Conservation (phyloP, 1,139 yeast genomes). For the Zygosaccharomyces pseudobailii region DNA sequence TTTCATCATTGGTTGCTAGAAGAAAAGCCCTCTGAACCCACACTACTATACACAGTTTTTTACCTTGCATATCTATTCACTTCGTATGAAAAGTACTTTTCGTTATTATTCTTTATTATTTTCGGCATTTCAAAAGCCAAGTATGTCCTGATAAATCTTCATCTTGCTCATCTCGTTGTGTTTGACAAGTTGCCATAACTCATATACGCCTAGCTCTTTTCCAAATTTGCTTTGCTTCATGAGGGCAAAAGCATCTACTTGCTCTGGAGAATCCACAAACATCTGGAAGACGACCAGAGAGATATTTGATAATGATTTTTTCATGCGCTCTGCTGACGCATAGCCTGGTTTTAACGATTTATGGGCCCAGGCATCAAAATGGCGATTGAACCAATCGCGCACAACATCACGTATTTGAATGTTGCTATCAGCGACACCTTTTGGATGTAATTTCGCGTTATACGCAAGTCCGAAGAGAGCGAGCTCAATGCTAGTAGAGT, state of each 20-base stretch:
- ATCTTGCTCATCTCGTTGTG: slow-evolving; percentile 6
- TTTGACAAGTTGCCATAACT: slow-evolving; percentile 18
- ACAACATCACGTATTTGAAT: slow-evolving; percentile 31
- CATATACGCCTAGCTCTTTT: slow-evolving; percentile 10
- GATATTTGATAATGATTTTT: slow-evolving; percentile 41
- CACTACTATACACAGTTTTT: neutral
- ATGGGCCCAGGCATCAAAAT: slow-evolving; percentile 48
- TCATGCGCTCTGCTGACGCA: slow-evolving; percentile 37
- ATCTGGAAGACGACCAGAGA: slow-evolving; percentile 42
- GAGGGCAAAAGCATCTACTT: slow-evolving; percentile 34
- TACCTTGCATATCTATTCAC: neutral
- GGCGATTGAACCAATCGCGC: slow-evolving; percentile 53
- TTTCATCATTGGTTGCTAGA: neutral
- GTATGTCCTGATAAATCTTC: slow-evolving; percentile 14
- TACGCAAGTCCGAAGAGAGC: slow-evolving; percentile 49
- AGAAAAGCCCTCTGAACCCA: neutral
- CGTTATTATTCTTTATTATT: neutral
- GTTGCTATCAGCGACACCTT: slow-evolving; percentile 3
- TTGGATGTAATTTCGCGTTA: slow-evolving; percentile 19
- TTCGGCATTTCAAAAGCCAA: slow-evolving; percentile 10
- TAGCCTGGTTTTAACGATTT: slow-evolving; percentile 45
- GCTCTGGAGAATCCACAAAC: slow-evolving; percentile 37
- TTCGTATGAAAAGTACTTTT: neutral
- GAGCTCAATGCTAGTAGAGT: slow-evolving; percentile 49
- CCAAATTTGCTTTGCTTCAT: slow-evolving; percentile 30